Evolutionary conservation across 805 yeast species (phyloP).

Genomic region (Candida boleticola): DNA sequence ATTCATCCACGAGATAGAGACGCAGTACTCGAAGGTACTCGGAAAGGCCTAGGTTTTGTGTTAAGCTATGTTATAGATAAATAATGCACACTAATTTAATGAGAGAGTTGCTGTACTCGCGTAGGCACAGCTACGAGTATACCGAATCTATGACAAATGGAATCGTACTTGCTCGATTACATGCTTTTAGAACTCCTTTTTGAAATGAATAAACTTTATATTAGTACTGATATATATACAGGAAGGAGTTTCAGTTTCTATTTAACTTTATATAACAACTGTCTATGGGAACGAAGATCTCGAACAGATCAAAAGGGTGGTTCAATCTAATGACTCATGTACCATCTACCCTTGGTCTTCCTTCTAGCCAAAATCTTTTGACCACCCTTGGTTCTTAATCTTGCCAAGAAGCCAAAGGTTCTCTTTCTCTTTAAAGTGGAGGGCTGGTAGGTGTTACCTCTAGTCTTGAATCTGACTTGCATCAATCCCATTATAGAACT

Average conservation of each 20-base stretch:
- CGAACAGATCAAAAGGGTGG: too few relatives aligned
- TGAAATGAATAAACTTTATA: too few relatives aligned
- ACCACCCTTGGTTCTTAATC: constrained; percentile 73
- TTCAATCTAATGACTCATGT: constrained; percentile 61
- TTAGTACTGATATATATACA: too few relatives aligned
- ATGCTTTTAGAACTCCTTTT: too few relatives aligned
- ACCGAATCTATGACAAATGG: too few relatives aligned
- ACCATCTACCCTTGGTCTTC: constrained; percentile 91
- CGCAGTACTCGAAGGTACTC: constrained; percentile 48
- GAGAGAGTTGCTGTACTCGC: too few relatives aligned
- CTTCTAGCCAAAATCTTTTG: constrained; percentile 76
- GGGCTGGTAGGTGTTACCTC: constrained; percentile 96
- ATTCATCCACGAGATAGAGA: constrained; percentile 66
- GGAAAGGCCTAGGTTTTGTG: constrained; percentile 42
- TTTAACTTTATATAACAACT: not conserved
- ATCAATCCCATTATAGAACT: constrained; percentile 34
- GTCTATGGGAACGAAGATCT: too few relatives aligned
- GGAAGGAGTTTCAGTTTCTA: too few relatives aligned
- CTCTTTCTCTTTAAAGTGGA: constrained; percentile 87
- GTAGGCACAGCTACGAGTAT: too few relatives aligned
- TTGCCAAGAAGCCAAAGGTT: constrained; percentile 83
- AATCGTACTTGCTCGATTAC: too few relatives aligned
- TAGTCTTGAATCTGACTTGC: constrained; percentile 73
- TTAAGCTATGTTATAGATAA: too few relatives aligned
- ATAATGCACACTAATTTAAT: too few relatives aligned